Evolutionary conservation across 768 basidiomycete species (phyloP), one percentile per base, ranked within the genome.

Genomic region (Pleurotus djamor): DNA sequence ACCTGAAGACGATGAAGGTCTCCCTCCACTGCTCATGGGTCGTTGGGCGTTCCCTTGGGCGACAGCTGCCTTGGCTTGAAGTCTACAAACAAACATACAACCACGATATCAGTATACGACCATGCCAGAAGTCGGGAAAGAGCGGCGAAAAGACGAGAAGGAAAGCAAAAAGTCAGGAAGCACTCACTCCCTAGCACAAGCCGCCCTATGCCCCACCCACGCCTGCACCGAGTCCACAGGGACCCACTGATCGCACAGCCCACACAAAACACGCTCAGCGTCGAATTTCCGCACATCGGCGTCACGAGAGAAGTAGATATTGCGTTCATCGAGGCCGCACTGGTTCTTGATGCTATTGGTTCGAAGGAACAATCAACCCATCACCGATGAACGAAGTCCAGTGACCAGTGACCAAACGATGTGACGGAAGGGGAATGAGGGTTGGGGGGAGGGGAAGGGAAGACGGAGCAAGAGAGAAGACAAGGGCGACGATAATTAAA

Each of bases 221-320:
- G 74, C 78, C 65, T 87, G 83, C 12, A 89, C 80, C 0, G 83
- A 67, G 16, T 81, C 83, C 45, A 89, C 74, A 10, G 74, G 61
- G n/a, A 92, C 67, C 90, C 89, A 91, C 32, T 74, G 69, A 60
- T 89, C 88, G 68, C 89, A 92, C 48, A 80, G 72, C 57, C 82
- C 83, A 64, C 90, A 91, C 0, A 89, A 75, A 0, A 91, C 77
- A 5, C 90, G 82, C 64, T 91, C 88, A 2, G 84, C 78, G 58
- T 92, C 89, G 66, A 87, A 87, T 66, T 89, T 89, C 62, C 88
- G 83, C n/a, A 88, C 82, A 61, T 86, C 82, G 2, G 85, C 83
- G 67, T 92, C 90, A 52, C 83, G 81, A 43, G 83, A 71, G 60
- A 92, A 80, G 37, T 84, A 65, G 1, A 79, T 71, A 64, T 81